Evolutionary conservation across 345 rosid genomes (phyloP).

Genomic region (Cardamine occulta): DNA sequence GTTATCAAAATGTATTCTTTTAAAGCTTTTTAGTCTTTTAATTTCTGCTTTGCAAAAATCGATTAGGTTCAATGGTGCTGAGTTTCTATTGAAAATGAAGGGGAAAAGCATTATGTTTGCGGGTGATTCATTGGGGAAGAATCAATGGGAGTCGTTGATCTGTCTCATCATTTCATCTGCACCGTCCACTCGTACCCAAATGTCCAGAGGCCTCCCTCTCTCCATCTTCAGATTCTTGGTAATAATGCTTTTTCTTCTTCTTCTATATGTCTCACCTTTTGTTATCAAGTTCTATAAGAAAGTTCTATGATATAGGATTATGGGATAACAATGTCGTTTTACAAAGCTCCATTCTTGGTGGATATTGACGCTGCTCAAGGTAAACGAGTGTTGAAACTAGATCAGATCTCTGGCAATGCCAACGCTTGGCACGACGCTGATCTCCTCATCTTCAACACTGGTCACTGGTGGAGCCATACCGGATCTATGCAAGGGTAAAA

Average conservation of each 20-base stretch:
- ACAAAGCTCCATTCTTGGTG: slow-evolving; percentile 83
- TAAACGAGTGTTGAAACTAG: slow-evolving; percentile 67
- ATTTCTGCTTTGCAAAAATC: neutral
- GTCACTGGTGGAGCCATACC: slow-evolving; percentile 95
- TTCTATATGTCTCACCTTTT: neutral
- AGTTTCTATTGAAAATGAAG: slow-evolving; percentile 70
- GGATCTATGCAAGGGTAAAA: slow-evolving; percentile 76
- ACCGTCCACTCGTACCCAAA: slow-evolving; percentile 58
- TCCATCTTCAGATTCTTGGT: slow-evolving; percentile 85
- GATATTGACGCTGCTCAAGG: slow-evolving; percentile 79
- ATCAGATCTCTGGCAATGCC: slow-evolving; percentile 72
- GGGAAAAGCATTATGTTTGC: slow-evolving; percentile 86
- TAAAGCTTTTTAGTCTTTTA: neutral
- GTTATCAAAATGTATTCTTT: neutral
- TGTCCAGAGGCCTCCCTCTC: slow-evolving; percentile 73
- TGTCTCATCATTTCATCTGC: slow-evolving; percentile 67
- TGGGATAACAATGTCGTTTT: slow-evolving; percentile 66
- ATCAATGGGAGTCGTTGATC: slow-evolving; percentile 91
- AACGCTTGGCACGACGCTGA: slow-evolving; percentile 71
- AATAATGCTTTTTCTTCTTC: slow-evolving; percentile 8
- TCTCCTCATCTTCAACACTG: slow-evolving; percentile 81
- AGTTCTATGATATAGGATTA: slow-evolving; percentile 60
- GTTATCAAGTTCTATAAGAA: neutral
- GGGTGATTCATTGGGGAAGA: slow-evolving; percentile 88
- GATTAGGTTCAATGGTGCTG: slow-evolving; percentile 73